Base-by-base conservation (phyloP, 1,284 basidiomycete species). In the Ustilago esculenta region DNA sequence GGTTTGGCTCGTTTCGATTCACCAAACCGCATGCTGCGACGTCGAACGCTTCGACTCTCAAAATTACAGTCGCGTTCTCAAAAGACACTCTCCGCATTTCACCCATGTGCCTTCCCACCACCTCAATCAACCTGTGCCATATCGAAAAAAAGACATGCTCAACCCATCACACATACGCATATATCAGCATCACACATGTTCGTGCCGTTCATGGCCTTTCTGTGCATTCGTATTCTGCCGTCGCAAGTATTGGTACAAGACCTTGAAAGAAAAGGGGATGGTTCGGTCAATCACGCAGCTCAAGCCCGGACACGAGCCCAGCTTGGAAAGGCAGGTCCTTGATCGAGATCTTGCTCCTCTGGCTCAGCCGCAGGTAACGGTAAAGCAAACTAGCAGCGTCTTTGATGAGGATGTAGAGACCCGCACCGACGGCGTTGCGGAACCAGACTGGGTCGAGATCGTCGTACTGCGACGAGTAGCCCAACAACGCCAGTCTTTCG, bases 401-500 rank as follows among this genome's bases (percentile, higher is more conserved):
- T 37, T 75, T 77, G 32, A 72, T 10, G 30, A 77, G 41, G 20
- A 79, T 73, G 46, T 64, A 80, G 4, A 76, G n/a, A 11, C 55
- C 72, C 0, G 70, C 72, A 11, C 78, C 78, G 2, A 80, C 37
- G 1, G 76, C 64, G 40, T 77, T 80, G 3, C 78, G 53, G 44
- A 48, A 79, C 78, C 78, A 80, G 1, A 79, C 66, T 2, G 77
- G 73, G 27, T 80, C 78, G 17, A 78, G 56, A 15, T 79, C 72
- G 36, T 75, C 71, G 32, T 69, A 72, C 5, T 52, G 24, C 32
- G 36, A n/a, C 35, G 43, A 46, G 11, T 45, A 39, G 37, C 49
- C 45, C 2, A 61, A 33, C 41, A 57, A 17, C 6, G 54, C 54
- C 12, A 63, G 42, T 10, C 47, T 46, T 5, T 64, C 43, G 12